These are phyloP conservation scores for Baudoinia panamericana DNA, from an alignment of 495 filamentous ascomycete genomes.

Conservation along the genomic window DNA sequence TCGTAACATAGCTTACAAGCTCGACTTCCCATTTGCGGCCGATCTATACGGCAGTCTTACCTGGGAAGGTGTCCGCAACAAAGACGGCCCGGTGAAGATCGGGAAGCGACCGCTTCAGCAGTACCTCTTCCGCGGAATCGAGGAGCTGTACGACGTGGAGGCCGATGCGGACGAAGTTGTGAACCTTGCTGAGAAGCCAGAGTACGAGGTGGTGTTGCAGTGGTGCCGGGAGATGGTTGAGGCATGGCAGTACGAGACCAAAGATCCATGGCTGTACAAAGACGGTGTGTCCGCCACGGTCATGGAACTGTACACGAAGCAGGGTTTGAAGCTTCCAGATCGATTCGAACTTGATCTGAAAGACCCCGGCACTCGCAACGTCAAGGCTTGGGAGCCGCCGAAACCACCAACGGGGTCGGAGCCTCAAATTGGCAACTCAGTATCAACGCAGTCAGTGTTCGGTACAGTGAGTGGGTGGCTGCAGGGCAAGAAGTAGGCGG, in stretches of 20 bases:
- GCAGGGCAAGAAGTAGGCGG: too few species aligned
- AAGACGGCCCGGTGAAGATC: conserved; percentile 25
- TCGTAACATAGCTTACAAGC: conserved; percentile 34
- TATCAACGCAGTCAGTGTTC: too few species aligned
- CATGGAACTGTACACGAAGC: conserved; percentile 24
- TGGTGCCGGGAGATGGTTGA: conserved; percentile 25
- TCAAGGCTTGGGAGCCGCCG: too few species aligned
- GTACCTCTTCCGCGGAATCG: conserved; percentile 32
- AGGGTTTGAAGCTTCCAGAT: conserved; percentile 31
- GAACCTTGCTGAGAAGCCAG: conserved; percentile 27
- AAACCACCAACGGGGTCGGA: too few species aligned
- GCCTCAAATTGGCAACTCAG: too few species aligned
- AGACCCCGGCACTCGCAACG: conserved; percentile 14
- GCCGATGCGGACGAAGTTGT: conserved; percentile 31
- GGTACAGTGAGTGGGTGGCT: too few species aligned
- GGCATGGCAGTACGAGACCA: conserved; percentile 31
- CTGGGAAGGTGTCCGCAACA: conserved; percentile 35
- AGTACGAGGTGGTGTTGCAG: conserved; percentile 19
- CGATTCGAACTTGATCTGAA: conserved; percentile 32
- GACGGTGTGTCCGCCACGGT: conserved; percentile 30
- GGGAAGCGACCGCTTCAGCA: conserved; percentile 28
- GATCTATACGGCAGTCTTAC: conserved; percentile 35
- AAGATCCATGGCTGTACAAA: conserved; percentile 33
- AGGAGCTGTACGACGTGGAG: conserved; percentile 35
- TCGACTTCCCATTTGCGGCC: conserved; percentile 37